Evolutionary conservation across 179 eudicot genomes (phyloP).

Genomic region (Beta corolliflora): DNA sequence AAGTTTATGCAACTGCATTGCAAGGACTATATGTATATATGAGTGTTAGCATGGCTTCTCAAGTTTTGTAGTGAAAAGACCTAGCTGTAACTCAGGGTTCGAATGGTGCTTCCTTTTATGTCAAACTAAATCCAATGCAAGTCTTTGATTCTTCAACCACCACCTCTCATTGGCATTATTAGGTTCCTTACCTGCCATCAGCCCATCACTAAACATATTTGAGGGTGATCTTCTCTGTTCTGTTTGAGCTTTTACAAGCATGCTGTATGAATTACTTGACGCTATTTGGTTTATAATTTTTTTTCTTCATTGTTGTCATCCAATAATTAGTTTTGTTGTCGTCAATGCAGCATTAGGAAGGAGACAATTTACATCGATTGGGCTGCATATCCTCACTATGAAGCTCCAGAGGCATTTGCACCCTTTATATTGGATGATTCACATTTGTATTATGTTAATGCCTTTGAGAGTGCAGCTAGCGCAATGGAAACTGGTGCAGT

Average conservation of each 20-base stretch:
- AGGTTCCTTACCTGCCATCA: neutral
- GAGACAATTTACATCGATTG: conserved; percentile 78
- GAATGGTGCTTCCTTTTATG: neutral
- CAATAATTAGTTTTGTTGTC: conserved; percentile 2
- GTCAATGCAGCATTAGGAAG: conserved; percentile 51
- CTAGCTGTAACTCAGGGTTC: neutral
- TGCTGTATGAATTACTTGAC: neutral
- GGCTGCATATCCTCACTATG: conserved; percentile 96
- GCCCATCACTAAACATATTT: neutral
- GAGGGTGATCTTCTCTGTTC: neutral
- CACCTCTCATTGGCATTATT: neutral
- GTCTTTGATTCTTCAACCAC: neutral
- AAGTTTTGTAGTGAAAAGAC: neutral
- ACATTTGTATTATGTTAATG: conserved; percentile 86
- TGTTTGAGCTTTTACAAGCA: neutral
- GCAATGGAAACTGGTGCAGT: conserved; percentile 96
- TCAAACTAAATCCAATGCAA: neutral
- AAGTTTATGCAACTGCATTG: conserved; percentile 1
- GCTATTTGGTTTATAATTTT: neutral
- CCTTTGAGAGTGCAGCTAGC: conserved; percentile 95
- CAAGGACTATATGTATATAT: neutral
- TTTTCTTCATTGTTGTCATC: neutral
- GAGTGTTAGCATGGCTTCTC: neutral
- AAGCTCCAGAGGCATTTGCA: conserved; percentile 85
- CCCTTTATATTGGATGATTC: conserved; percentile 76